Conservation (phyloP, 2,329 filamentous ascomycete species). For the Lithohypha guttulata region DNA sequence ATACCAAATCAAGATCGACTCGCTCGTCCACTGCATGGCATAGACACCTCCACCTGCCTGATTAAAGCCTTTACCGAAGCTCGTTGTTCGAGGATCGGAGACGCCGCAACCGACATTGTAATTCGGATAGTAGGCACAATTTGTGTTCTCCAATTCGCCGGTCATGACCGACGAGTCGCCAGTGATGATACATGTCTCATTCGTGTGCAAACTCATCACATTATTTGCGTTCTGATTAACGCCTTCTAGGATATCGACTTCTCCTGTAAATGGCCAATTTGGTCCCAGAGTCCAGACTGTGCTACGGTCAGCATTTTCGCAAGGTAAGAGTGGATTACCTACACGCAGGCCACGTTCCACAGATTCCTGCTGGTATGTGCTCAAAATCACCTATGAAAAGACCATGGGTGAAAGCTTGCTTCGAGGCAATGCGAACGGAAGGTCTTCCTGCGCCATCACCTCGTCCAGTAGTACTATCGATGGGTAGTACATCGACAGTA, state of each 20-base stretch:
- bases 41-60: conserved; percentile 53
- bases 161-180: conserved; percentile 24
- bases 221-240: conserved; percentile 49
- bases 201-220: conserved; percentile 53
- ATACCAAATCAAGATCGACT: conserved; percentile 39
- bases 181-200: conserved; percentile 18
- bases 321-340: neutral
- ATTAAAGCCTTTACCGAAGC: conserved; percentile 57
- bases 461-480: conserved; percentile 10
- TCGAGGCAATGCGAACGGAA: conserved; percentile 25
- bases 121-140: conserved; percentile 42
- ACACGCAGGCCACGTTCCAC: conserved; percentile 31
- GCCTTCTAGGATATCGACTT: conserved; percentile 64
- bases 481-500: conserved; percentile 15
- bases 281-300: conserved; percentile 40
- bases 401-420: conserved; percentile 25
- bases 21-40: conserved; percentile 45
- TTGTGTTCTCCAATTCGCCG: conserved; percentile 33
- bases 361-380: conserved; percentile 27
- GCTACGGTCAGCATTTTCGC: conserved; percentile 2
- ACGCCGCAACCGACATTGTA: conserved; percentile 46
- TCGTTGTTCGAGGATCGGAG: conserved; percentile 31
- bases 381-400: conserved; percentile 28
- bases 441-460: conserved; percentile 22
- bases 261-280: conserved; percentile 52